Percentiles rank a stretch among this genome's conserved stretches.
These are phyloP conservation scores for Gossypium bickii DNA, from an alignment of 345 rosid genomes.

Conservation along the genomic window DNA sequence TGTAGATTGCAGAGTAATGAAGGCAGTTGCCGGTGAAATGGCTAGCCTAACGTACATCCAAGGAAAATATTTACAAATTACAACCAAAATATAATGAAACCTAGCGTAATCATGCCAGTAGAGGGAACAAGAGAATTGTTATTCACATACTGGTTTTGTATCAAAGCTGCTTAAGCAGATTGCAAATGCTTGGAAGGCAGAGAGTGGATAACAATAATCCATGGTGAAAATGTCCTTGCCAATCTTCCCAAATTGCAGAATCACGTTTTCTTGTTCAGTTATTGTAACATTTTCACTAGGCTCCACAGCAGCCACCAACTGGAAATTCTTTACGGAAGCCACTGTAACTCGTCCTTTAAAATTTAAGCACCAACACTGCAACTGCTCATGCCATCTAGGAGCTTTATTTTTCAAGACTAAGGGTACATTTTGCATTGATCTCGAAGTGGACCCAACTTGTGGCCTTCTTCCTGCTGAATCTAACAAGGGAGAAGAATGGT, in stretches of 20 bases:
- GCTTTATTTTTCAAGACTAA: conserved; percentile 76
- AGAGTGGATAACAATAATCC: conserved; percentile 90
- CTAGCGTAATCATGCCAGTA: conserved; percentile 14
- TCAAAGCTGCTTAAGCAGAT: conserved; percentile 95
- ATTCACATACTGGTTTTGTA: conserved; percentile 92
- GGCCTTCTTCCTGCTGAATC: conserved; percentile 38
- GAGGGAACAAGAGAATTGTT: conserved; percentile 20
- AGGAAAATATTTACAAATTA: conserved; percentile 40
- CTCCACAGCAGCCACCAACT: conserved; percentile 67
- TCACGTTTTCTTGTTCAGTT: conserved; percentile 70
- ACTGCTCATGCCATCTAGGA: conserved; percentile 96
- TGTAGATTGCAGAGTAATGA: conserved; percentile 2
- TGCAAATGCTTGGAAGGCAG: conserved; percentile 93
- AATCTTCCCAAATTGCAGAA: conserved; percentile 89
- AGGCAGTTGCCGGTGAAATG: conserved; percentile 3
- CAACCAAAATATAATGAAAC: conserved; percentile 29
- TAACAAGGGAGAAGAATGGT: conserved; percentile 16
- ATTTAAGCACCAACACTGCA: conserved; percentile 93
- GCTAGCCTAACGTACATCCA: conserved; percentile 18
- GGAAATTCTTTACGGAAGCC: conserved; percentile 93
- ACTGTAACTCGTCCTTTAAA: conserved; percentile 89
- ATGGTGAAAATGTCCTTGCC: conserved; percentile 94
- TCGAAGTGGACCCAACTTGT: conserved; percentile 24
- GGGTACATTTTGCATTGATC: conserved; percentile 23
- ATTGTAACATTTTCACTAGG: conserved; percentile 45